Evolutionary conservation across 176 grass and related monocot species (phyloP).

Genomic region (Zoysia japonica): DNA sequence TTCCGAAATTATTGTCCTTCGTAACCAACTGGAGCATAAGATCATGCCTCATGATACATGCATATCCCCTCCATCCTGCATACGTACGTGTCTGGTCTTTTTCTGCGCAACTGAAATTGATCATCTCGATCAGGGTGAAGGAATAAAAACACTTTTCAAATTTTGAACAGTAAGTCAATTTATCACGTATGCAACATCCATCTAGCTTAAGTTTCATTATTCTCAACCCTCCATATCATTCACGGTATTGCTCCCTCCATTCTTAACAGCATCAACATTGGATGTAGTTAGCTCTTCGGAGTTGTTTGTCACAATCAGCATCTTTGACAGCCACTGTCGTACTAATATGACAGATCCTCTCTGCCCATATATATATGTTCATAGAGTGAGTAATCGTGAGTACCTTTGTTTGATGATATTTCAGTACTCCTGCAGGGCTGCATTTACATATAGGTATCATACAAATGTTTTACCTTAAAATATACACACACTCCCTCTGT

Average conservation of each 20-base stretch:
- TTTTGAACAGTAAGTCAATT: neutral
- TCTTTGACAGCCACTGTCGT: constrained; percentile 8
- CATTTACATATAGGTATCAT: too few relatives aligned
- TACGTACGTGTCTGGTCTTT: neutral
- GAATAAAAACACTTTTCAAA: neutral
- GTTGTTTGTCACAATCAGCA: constrained; percentile 3
- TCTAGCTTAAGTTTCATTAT: neutral
- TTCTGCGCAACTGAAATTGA: neutral
- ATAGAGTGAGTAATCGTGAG: too few relatives aligned
- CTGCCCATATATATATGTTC: neutral
- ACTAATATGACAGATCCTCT: neutral
- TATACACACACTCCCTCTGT: too few relatives aligned
- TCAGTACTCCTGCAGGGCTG: too few relatives aligned
- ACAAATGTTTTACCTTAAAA: too few relatives aligned
- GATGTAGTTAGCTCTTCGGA: neutral
- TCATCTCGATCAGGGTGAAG: neutral
- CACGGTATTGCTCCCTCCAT: neutral
- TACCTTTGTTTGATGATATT: too few relatives aligned
- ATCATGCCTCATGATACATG: constrained; percentile 46
- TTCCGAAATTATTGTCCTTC: constrained; percentile 25
- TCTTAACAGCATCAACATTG: neutral
- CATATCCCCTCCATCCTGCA: constrained; percentile 9
- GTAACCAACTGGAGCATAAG: constrained; percentile 32
- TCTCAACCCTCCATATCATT: neutral
- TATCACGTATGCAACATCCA: constrained; percentile 5